These are phyloP conservation scores for Lasiodiplodia sp. DNA, from an alignment of 2,329 filamentous ascomycete species.

Conservation along the genomic window DNA sequence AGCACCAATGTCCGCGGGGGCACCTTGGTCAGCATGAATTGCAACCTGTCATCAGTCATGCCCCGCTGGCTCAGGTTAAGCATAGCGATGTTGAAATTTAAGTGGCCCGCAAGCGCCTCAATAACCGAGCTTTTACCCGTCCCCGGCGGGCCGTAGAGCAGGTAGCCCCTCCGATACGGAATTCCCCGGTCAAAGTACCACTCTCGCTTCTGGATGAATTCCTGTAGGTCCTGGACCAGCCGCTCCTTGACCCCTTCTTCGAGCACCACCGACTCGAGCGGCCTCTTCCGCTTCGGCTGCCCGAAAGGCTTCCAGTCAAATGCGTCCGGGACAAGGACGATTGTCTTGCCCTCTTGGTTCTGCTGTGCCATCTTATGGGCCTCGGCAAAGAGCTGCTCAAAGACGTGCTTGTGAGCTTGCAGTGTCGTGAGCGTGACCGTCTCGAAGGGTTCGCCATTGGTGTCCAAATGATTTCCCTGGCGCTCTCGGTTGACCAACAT, in stretches of 20 bases:
- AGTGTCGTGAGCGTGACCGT: constrained; percentile 91
- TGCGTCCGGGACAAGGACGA: constrained; percentile 81
- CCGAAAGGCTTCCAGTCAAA: constrained; percentile 88
- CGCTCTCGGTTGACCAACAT: constrained; percentile 88
- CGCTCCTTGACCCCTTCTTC: constrained; percentile 83
- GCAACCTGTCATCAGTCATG: constrained; percentile 87
- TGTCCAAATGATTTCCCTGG: constrained; percentile 74
- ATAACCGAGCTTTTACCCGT: constrained; percentile 97
- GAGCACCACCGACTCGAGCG: constrained; percentile 85
- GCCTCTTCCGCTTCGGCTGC: constrained; percentile 83
- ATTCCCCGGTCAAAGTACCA: constrained; percentile 98
- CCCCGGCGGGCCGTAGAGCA: constrained; percentile 87
- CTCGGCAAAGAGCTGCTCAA: constrained; percentile 88
- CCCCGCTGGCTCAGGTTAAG: constrained; percentile 90
- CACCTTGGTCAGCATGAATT: constrained; percentile 83
- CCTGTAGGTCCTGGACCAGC: constrained; percentile 80
- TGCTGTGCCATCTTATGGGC: constrained; percentile 81
- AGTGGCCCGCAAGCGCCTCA: constrained; percentile 88
- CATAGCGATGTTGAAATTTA: constrained; percentile 92
- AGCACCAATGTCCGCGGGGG: constrained; percentile 83
- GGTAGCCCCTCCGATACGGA: constrained; percentile 87
- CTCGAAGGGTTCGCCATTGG: constrained; percentile 90
- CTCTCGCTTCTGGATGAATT: constrained; percentile 78
- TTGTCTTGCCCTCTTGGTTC: constrained; percentile 88
- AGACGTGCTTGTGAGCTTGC: constrained; percentile 86